Conservation (phyloP, 805 yeast genomes). For the Helenozyma rhizophorensis region DNA sequence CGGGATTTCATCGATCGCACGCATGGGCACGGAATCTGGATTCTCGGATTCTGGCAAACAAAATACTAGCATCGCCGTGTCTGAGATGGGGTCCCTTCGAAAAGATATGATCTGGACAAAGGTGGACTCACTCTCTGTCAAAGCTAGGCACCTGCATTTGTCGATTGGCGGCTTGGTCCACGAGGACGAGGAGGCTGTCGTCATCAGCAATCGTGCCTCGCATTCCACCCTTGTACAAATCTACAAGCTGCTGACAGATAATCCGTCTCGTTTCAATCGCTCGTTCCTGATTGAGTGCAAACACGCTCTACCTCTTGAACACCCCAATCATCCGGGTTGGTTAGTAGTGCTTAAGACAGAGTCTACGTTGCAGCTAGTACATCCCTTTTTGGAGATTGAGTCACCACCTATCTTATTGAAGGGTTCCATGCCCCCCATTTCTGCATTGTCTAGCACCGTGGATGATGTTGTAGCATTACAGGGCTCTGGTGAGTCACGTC, state of each 20-base stretch:
- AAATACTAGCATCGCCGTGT: slow-evolving; percentile 6
- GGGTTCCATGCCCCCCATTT: slow-evolving; percentile 15
- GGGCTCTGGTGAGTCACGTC: slow-evolving; percentile 15
- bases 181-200: slow-evolving; percentile 58
- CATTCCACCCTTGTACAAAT: slow-evolving; percentile 48
- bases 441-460: slow-evolving; percentile 23
- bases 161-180: slow-evolving; percentile 37
- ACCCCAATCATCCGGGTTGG: slow-evolving; percentile 38
- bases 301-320: slow-evolving; percentile 31
- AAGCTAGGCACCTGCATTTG: slow-evolving; percentile 26
- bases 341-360: slow-evolving; percentile 38
- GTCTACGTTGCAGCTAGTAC: slow-evolving; percentile 37
- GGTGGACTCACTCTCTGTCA: slow-evolving; percentile 40
- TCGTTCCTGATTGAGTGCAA: slow-evolving; percentile 13
- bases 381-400: slow-evolving; percentile 53
- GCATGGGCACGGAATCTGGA: slow-evolving; percentile 39
- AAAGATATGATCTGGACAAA: slow-evolving; percentile 72
- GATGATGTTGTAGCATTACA: slow-evolving; percentile 25
- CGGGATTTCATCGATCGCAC: slow-evolving; percentile 41
- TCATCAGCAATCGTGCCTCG: slow-evolving; percentile 43
- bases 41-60: slow-evolving; percentile 22
- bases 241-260: slow-evolving; percentile 34
- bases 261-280: slow-evolving; percentile 25
- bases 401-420: slow-evolving; percentile 28
- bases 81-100: slow-evolving; percentile 29